Conservation (phyloP, 1,284 basidiomycete species). For the Malassezia sp. region DNA sequence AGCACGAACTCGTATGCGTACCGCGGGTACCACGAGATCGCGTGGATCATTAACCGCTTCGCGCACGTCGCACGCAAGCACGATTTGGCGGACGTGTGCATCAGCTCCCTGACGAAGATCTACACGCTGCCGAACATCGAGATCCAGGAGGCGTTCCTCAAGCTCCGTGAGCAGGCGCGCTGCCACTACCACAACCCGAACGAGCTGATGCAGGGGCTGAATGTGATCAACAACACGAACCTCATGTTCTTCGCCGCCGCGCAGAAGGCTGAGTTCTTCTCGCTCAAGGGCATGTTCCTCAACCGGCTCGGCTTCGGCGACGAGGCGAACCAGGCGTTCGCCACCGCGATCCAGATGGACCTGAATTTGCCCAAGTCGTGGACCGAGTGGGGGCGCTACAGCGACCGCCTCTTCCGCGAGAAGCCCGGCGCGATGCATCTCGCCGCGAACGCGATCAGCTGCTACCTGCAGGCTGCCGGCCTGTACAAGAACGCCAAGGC, state of each 20-base stretch:
- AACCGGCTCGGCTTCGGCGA: conserved; percentile 74
- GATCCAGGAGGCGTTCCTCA: conserved; percentile 97
- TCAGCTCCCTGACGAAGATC: conserved; percentile 87
- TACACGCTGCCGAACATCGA: conserved; percentile 99
- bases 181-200: conserved; percentile 94
- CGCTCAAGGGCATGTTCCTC: conserved; percentile 99
- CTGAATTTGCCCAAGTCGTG: conserved; percentile 90
- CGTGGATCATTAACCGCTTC: conserved; percentile 99
- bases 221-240: conserved; percentile 99
- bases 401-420: conserved; percentile 78
- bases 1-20: conserved; percentile 69
- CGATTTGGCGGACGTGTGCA: conserved; percentile 89
- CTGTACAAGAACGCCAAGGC: conserved; percentile 90
- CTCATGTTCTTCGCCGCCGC: conserved; percentile 89
- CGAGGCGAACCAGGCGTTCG: conserved; percentile 81
- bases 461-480: conserved; percentile 93
- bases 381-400: conserved; percentile 96
- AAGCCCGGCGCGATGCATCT: conserved; percentile 30
- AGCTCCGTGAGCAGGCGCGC: conserved; percentile 96
- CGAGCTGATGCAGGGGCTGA: conserved; percentile 83
- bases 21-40: conserved; percentile 97
- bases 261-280: conserved; percentile 98
- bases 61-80: conserved; percentile 99
- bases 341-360: conserved; percentile 69
- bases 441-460: conserved; percentile 86